Evolutionary conservation across 805 yeast species (phyloP), one percentile per base, ranked within the genome.

Genomic region (Candida peoriensis): DNA sequence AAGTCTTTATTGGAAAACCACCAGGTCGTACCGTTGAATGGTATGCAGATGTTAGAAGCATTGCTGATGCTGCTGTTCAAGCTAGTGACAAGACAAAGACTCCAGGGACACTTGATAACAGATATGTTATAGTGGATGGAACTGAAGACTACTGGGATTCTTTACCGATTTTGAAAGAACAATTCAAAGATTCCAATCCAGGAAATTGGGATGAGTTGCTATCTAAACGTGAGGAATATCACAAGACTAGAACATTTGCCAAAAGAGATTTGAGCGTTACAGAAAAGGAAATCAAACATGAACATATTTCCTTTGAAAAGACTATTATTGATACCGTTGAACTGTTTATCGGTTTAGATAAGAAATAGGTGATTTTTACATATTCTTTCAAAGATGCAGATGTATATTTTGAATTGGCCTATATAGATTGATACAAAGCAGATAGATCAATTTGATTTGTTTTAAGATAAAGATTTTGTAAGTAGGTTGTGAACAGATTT

Each of bases 101-200:
- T 2, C 41, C 41, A 17, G 24, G 33, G 10, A 28, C 21, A 13
- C n/a, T 22, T 8, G 19, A 38, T n/a, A 34, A 38, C 24, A 34
- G 38, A 30, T 38, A 38, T 20, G 38, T 30, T 12, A 38, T 38
- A 14, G 36, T 38, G 16, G 41, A 38, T 34, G 41, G 41, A 8
- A 27, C 28, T 15, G 33, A 38, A n/a, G 13, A 23, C 18, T 38
- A 24, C 12, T 34, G 24, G 27, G 38, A 38, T 12, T 13, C 38
- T 8, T 5, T 38, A 4, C 19, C 32, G 3, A 16, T 34, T 12
- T 28, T 23, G 4, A 25, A 33, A n/a, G 24, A 27, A n/a, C 12
- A 35, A 9, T 32, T 28, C n/a, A 20, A 21, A 13, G 26, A 28
- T 10, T 24, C 19, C 2, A 17, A 38, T n/a, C 33, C 38, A 9